These are phyloP conservation scores for Botrytis squamosa DNA, from an alignment of 2,329 filamentous ascomycete genomes.

Conservation along the genomic window DNA sequence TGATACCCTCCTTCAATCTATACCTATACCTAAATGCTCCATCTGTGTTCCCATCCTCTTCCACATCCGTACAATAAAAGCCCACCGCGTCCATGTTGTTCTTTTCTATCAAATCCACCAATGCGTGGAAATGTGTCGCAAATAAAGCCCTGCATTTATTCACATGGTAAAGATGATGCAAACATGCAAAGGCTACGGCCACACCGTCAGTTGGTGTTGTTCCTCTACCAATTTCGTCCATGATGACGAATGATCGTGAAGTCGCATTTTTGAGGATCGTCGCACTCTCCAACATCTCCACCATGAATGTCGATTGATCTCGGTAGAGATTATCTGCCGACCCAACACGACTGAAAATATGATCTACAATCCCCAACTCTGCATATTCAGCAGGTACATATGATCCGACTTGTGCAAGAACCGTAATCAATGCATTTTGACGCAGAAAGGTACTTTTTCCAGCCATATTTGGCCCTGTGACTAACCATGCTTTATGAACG, in stretches of 20 bases:
- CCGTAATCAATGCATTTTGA: slow-evolving; percentile 91
- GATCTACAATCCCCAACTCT: slow-evolving; percentile 88
- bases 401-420: slow-evolving; percentile 87
- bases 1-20: slow-evolving; percentile 76
- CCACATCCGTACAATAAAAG: slow-evolving; percentile 82
- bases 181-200: slow-evolving; percentile 83
- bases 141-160: slow-evolving; percentile 83
- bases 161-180: slow-evolving; percentile 76
- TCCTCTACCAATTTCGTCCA: slow-evolving; percentile 95
- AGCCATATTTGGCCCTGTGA: slow-evolving; percentile 95
- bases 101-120: slow-evolving; percentile 72
- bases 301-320: slow-evolving; percentile 98
- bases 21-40: slow-evolving; percentile 82
- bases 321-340: slow-evolving; percentile 93
- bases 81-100: slow-evolving; percentile 47
- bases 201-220: slow-evolving; percentile 91
- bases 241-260: slow-evolving; percentile 83
- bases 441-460: slow-evolving; percentile 95
- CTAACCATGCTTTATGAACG: slow-evolving; percentile 63
- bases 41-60: slow-evolving; percentile 56
- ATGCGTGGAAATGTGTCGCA: slow-evolving; percentile 87
- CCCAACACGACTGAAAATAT: slow-evolving; percentile 89
- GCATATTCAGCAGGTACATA: slow-evolving; percentile 90
- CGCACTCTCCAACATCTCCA: slow-evolving; percentile 97
- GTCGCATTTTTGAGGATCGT: slow-evolving; percentile 86